Conservation (phyloP, 441 rosid species). For the Hura crepitans region DNA sequence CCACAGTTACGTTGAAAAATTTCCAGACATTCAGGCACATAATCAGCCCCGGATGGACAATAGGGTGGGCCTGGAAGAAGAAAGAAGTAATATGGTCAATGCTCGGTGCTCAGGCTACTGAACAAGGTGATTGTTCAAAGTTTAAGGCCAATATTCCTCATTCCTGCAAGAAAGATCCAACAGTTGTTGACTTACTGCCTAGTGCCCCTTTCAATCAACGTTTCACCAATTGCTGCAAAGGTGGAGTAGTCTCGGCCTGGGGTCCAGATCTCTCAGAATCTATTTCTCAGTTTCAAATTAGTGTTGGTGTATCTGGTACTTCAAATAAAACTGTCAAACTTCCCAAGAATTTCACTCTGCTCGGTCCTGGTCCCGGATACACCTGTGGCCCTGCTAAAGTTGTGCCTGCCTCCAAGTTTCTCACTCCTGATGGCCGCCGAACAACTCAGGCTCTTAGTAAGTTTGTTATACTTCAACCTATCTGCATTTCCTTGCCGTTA, state of each 20-base stretch:
- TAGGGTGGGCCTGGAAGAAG: conserved; percentile 92
- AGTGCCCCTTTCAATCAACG: conserved; percentile 73
- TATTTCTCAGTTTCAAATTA: conserved; percentile 67
- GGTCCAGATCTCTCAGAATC: conserved; percentile 65
- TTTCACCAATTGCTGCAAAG: conserved; percentile 78
- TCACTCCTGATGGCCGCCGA: conserved; percentile 51
- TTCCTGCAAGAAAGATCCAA: conserved; percentile 69
- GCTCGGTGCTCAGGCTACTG: conserved; percentile 79
- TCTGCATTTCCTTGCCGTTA: not conserved
- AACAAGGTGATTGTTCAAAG: conserved; percentile 94
- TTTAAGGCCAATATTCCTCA: conserved; percentile 77
- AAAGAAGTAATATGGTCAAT: conserved; percentile 80
- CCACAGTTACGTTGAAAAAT: conserved; percentile 60
- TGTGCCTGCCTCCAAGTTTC: conserved; percentile 60
- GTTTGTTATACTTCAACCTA: conserved; percentile 19
- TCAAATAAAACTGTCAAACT: conserved; percentile 75
- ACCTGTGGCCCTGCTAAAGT: conserved; percentile 77
- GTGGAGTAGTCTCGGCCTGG: conserved; percentile 73
- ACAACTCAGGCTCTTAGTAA: conserved; percentile 74
- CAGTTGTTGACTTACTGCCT: conserved; percentile 69
- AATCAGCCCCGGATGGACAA: conserved; percentile 71
- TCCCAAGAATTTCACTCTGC: conserved; percentile 81
- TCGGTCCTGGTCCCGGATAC: conserved; percentile 84
- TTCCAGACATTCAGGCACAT: conserved; percentile 77
- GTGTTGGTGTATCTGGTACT: conserved; percentile 67